Base-by-base conservation (phyloP, 1,284 basidiomycete genomes). In the Leccinum fallax region DNA sequence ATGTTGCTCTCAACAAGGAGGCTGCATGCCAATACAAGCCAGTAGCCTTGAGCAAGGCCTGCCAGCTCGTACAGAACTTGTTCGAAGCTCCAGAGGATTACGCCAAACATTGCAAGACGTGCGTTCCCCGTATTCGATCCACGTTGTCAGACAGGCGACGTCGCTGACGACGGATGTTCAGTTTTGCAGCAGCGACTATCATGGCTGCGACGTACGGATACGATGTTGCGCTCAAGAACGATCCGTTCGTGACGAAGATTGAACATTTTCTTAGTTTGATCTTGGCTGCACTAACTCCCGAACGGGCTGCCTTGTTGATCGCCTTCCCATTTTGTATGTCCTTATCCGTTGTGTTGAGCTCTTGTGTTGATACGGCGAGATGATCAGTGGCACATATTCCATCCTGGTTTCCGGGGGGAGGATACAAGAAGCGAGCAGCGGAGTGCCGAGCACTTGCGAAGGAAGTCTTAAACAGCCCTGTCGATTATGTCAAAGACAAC, bases 341-440 rank as follows among this genome's bases (percentile, higher is more conserved):
- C 10, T 10, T 5, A 5, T 56, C 16, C 2, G 15, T 26, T 52
- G 8, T 16, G 5, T 49, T 67, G 59, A 69, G 24, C 72, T 71
- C 8, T n/a, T 43, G 30, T 9, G n/a, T 26, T 67, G 66, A 52
- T 60, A 68, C 67, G 21, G 73, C 66, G 13, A 46, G 0, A 30
- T 30, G 34, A 13, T 40, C 13, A 73, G 72, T 74, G 62, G 58
- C 59, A 63, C n/a, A 66, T 26, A 61, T 81, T 43, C 79, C 79
- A 0, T 62, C 70, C 1, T 81, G 77, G 77, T 59, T 80, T 21
- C 79, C 79, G 0, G 77, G 78, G 10, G 71, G 74, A 4, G 36
- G 15, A 15, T 75, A 73, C 58, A 73, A 75, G 38, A 68, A 64
- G 54, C 57, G 55, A 4, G 75, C 74, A 24, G 62, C 57, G 5